Base-by-base conservation (phyloP, 108 stramenopile species). In the Chaetoceros tenuissimus region DNA sequence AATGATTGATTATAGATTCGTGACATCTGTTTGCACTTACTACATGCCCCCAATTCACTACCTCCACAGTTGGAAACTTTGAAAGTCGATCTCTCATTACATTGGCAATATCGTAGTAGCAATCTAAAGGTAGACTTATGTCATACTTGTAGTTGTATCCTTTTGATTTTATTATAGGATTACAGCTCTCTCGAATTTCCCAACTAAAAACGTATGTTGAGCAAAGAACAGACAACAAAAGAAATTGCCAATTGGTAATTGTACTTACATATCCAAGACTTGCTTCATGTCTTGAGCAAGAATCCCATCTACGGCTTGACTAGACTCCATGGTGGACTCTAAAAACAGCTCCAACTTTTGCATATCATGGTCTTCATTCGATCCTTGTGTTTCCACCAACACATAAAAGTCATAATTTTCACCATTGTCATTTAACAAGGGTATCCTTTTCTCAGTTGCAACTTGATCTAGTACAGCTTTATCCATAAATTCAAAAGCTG, bases 81-180 rank as follows among this genome's bases (percentile, higher is more conserved):
- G n/a, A 22, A 25, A 80, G 54, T 23, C 53, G 53, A 48, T 64
- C 47, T 53, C 74, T 60, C 46, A 91, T 62, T 25, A 87, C 82
- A 2, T 66, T 46, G 1, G 79, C 78, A 19, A 97, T 75, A 24
- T 70, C 77, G 44, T 80, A 58, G 63, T 95, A 92, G 10, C 78
- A 68, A 21, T 66, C 24, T 5, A 89, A 66, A 0, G 94, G 81
- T 19, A 99, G 48, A 3, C 91, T 93, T 18, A 98, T 77, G 67
- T 99, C 97, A 67, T 94, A 98, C 67, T 99, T 99, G 75, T 92
- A 89, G 16, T 76, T 72, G 53, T 73, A 85, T 40, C 97, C 96
- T 22, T 48, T 31, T 30, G 48, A 45, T 24, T 74, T 70, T 3
- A 75, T 69, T 24, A 64, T 58, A 18, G 81, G 85, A 64, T 78